Percentiles rank a stretch among this genome's conserved stretches.
Conservation (phyloP, 306 rosid species). For the Lotus japonicus region DNA sequence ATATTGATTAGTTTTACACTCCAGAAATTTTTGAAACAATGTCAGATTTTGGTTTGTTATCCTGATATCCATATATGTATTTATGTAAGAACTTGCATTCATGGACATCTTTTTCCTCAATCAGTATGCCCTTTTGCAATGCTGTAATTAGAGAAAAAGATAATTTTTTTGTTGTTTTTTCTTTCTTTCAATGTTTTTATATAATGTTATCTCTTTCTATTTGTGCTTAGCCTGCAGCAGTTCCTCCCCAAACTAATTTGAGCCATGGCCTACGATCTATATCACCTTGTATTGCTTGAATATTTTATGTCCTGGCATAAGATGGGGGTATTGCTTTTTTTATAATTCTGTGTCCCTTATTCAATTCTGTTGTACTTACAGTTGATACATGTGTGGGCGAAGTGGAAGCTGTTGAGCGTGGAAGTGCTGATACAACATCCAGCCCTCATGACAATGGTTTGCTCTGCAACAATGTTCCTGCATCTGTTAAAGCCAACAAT, state of each 20-base stretch:
- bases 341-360: slow-evolving; percentile 5
- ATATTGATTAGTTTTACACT: slow-evolving; percentile 8
- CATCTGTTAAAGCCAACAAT: slow-evolving; percentile 26
- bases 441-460: slow-evolving; percentile 27
- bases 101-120: neutral
- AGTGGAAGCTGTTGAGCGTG: slow-evolving; percentile 29
- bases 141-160: neutral
- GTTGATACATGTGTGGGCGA: slow-evolving; percentile 19
- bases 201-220: neutral
- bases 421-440: slow-evolving; percentile 18
- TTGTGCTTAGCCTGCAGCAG: neutral
- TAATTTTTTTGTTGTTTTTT: neutral
- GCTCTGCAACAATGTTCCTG: slow-evolving; percentile 26
- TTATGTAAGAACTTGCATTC: neutral
- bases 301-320: neutral
- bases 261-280: neutral
- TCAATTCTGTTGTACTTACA: slow-evolving; percentile 22
- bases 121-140: slow-evolving; percentile 4
- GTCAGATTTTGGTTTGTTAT: slow-evolving; percentile 11
- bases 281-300: neutral
- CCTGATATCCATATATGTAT: slow-evolving; percentile 1
- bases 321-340: slow-evolving; percentile 11
- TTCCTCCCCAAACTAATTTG: neutral
- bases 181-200: slow-evolving; percentile 5
- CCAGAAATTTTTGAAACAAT: neutral